Evolutionary conservation across 352 stramenopile genomes (phyloP), one percentile per base, ranked within the genome.

Genomic region (Sclerospora graminicola): DNA sequence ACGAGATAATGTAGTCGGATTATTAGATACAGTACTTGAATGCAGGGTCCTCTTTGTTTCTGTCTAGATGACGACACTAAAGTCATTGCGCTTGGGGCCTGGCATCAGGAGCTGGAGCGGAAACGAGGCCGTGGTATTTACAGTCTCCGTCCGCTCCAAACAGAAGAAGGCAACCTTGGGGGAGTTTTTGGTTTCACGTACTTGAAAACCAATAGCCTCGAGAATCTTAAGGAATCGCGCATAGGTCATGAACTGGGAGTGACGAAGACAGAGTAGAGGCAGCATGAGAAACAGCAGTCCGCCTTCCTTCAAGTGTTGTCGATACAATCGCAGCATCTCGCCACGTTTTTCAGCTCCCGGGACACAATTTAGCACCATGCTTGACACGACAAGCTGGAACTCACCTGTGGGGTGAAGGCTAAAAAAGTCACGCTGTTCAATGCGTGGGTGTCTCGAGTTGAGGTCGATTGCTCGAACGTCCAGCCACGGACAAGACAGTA

Each of bases 341-440:
- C 77, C 89, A 14, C 92, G 76, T 45, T 83, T 79, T 8, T 68
- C 53, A 1, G 90, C 56, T 39, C 84, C 95, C 8, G 92, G 92
- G n/a, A 98, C 84, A 54, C 89, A 98, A 56, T 98, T 98, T 28
- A 98, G 74, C 15, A 97, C 72, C 77, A 98, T 97, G 13, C 87
- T 96, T 43, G 91, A 97, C 14, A 97, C 90, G 30, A 97, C 53
- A 2, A 95, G 82, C 40, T 96, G 81, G 58, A 93, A 97, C 37
- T 77, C 68, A 8, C 67, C 65, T 1, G 44, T 34, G 1, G 85
- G 67, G 36, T 62, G 40, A 11, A 96, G 63, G 13, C 69, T 77
- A 50, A 97, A 96, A 51, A 97, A 97, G 57, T 97, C 88, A 29
- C 78, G 59, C 58, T 95, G 78, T 58, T 97, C 75, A 47, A 97